Conservation (phyloP, 371 early-diverging fungal genomes). For the Mortierella sp. region DNA sequence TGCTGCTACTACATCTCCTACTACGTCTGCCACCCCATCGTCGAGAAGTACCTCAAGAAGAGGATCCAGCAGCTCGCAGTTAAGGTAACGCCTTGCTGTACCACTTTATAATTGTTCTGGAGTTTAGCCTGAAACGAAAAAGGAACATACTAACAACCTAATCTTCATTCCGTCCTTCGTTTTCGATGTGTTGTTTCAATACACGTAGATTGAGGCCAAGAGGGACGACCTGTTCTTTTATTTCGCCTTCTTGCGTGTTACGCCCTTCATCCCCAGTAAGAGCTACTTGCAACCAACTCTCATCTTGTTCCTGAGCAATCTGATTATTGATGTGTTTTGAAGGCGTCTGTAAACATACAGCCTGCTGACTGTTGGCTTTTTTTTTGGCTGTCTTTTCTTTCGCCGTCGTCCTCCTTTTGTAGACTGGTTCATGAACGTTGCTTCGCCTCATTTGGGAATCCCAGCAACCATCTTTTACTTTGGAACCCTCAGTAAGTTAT, state of each 20-base stretch:
- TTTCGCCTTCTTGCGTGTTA: constrained; percentile 54
- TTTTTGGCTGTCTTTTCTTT: no score
- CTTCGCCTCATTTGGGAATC: constrained; percentile 73
- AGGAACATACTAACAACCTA: background rate
- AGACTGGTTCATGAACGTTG: constrained; percentile 75
- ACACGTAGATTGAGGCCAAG: constrained; percentile 41
- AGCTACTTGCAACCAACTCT: background rate
- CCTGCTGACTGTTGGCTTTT: constrained; percentile 41
- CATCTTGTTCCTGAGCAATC: background rate
- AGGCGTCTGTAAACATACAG: constrained; percentile 63
- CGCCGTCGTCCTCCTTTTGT: constrained; percentile 60
- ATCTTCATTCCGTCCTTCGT: background rate
- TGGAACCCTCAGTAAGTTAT: constrained; percentile 66
- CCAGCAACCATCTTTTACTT: constrained; percentile 67
- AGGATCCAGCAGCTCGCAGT: constrained; percentile 65
- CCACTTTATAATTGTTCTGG: background rate
- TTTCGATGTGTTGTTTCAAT: background rate
- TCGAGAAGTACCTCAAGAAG: constrained; percentile 65
- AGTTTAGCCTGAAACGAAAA: background rate
- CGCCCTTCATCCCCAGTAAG: constrained; percentile 53
- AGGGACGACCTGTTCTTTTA: constrained; percentile 52
- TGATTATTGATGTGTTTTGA: background rate
- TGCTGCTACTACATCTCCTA: constrained; percentile 68
- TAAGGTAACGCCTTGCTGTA: constrained; percentile 54
- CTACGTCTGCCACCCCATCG: constrained; percentile 67